Evolutionary conservation across 768 basidiomycete genomes (phyloP), one percentile per base, ranked within the genome.

Genomic region (Daedaleopsis sinensis): DNA sequence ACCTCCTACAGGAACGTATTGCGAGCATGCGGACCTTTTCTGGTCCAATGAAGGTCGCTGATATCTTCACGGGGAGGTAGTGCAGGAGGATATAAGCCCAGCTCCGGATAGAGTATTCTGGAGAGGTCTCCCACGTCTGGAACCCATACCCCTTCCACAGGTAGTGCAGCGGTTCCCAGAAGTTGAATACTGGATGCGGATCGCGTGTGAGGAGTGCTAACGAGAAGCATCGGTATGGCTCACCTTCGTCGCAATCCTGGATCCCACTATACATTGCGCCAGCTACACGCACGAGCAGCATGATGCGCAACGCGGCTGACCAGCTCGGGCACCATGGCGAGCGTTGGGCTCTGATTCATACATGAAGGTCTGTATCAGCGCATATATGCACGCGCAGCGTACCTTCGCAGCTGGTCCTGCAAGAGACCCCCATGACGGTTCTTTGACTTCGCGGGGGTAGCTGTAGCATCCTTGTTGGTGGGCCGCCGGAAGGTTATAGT

Each of bases 131-230:
- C 97, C 97, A 99, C 0, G 97, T 98, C 76, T 98, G 96, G 74
- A 99, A 98, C 9, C 92, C 97, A 62, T 87, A 81, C 24, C 93
- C 94, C 58, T 87, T 78, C 60, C 89, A 85, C 58, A 97, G 80
- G 71, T 95, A 96, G 76, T 99, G 97, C 16, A 99, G 78, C 19
- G 97, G 97, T 71, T 98, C 97, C 94, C 94, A 98, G 75, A 97
- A 99, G 76, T 99, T 99, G 83, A 88, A 99, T 13, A 97, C 97
- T 99, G 56, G 24, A n/a, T 24, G 13, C 53, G 18, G n/a, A 8
- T 53, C 21, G 48, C 24, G n/a, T 16, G n/a, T 32, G 36, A 24
- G 52, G 18, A 3, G n/a, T 35, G n/a, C 11, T 18, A 1, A 18
- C 13, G 3, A 37, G 16, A 23, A 43, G 23, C 18, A 43, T 36